Evolutionary conservation across 495 filamentous ascomycete genomes (phyloP), one percentile per base, ranked within the genome.

Genomic region (Penicillium herquei): DNA sequence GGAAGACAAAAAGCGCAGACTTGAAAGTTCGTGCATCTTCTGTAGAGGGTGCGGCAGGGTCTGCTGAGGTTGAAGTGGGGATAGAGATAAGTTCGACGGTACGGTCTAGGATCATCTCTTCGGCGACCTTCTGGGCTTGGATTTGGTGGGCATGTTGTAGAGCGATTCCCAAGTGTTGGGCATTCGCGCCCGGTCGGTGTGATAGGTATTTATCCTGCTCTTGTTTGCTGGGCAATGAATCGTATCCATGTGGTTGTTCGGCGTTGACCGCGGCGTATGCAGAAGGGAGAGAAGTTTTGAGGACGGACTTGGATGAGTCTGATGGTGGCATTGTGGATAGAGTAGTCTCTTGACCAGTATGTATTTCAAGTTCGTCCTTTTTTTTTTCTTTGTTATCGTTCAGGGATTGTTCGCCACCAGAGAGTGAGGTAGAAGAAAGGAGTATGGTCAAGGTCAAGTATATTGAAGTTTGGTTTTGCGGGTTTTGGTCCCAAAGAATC

Each of bases 91-190:
- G 88, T 11, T 81, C 79, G 39, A 88, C 80, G 32, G 85, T 87
- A 46, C 86, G 78, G 50, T 80, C 76, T 50, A 97, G 77, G 51
- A 96, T 90, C 47, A 81, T 72, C 14, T 79, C 69, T 65, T 96
- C 88, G 55, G 88, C 75, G 18, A 86, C 81, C 62, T 90, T 92
- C 47, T 85, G 87, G 49, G 85, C 73, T 62, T 96, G 87, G 52
- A 97, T 86, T 31, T 86, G 77, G 54, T 83, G 80, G 11, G 93
- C 91, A 73, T 96, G 91, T 56, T 89, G 81, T 43, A 96, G 71
- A 12, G 91, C 92, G 40, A 85, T 80, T 30, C 81, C 76, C 16
- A 80, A 69, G 61, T 85, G 79, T 43, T 82, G 84, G 58, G 71
- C 59, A 71, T 78, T 72, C 37, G 73, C 56, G 48, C 69, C 63